A percentile compares a stretch with the other conserved stretches of the same genome.
These are phyloP conservation scores for Panicum miliaceum DNA, from an alignment of 176 grass and related monocot species.

Conservation along the genomic window DNA sequence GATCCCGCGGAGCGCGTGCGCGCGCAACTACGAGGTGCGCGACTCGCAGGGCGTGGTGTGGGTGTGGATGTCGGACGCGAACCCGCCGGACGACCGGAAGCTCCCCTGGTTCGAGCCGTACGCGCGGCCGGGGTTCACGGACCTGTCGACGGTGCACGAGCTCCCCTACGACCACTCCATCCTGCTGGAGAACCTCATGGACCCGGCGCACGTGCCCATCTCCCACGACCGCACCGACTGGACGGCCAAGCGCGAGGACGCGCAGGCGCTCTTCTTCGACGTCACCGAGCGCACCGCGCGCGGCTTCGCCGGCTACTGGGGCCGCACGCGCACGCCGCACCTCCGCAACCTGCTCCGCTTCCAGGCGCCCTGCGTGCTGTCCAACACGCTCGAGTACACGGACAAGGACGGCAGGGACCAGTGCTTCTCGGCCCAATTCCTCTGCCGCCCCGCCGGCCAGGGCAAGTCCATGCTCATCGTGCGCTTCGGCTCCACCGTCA, in stretches of 20 bases:
- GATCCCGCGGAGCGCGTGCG: slow-evolving; percentile 83
- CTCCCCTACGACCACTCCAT: slow-evolving; percentile 99
- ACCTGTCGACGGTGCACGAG: slow-evolving; percentile 79
- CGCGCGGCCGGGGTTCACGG: slow-evolving; percentile 67
- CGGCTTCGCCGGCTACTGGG: slow-evolving; percentile 83
- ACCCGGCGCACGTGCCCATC: slow-evolving; percentile 93
- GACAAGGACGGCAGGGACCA: slow-evolving; percentile 66
- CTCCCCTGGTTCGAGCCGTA: slow-evolving; percentile 86
- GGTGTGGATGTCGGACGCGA: slow-evolving; percentile 85
- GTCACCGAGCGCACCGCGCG: slow-evolving; percentile 65
- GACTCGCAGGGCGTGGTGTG: slow-evolving; percentile 91
- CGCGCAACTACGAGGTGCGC: slow-evolving; percentile 73
- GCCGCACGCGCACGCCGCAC: slow-evolving; percentile 34
- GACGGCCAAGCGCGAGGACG: slow-evolving; percentile 85
- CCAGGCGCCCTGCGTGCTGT: slow-evolving; percentile 78
- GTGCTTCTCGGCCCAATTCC: slow-evolving; percentile 78
- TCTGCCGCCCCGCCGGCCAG: slow-evolving; percentile 79
- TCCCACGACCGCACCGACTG: slow-evolving; percentile 98
- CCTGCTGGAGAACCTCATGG: slow-evolving; percentile 97
- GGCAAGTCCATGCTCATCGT: slow-evolving; percentile 86
- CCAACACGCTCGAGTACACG: slow-evolving; percentile 65
- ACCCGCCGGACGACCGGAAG: slow-evolving; percentile 54
- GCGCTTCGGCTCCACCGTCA: slow-evolving; percentile 58
- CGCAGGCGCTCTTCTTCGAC: slow-evolving; percentile 79
- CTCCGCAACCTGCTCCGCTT: slow-evolving; percentile 71